Evolutionary conservation across 176 grass and related monocot species (phyloP), one percentile per base, ranked within the genome.

Genomic region (Oryza meridionalis): DNA sequence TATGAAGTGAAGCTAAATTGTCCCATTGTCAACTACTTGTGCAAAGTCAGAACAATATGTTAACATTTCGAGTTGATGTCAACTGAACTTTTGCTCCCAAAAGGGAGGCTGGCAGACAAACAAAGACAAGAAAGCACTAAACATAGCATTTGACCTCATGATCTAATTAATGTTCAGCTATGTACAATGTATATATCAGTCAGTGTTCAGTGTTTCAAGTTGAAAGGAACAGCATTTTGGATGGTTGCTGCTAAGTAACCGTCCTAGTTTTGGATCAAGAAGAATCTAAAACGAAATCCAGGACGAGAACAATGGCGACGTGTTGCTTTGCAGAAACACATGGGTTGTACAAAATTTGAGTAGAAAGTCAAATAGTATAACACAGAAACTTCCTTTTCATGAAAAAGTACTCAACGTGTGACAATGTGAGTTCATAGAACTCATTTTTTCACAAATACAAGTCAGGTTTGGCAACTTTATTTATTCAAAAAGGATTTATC

Each of bases 61-160:
- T 24, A 62, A 62, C n/a, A n/a, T 24, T 62, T 62, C n/a, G 1
- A 62, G 58, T 62, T 62, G 58, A 62, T 62, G 58, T 9, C 19
- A 62, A 62, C 58, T 62, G 58, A 62, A 62, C n/a, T 7, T 7
- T 62, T 62, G 58, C n/a, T 62, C 58, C 58, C 58, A 62, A 62
- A 62, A 62, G 58, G 21, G 58, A 62, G n/a, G 58, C 58, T 62
- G n/a, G 58, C 58, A 62, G 58, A 62, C 58, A 62, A 62, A 24
- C 58, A 62, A 58, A 58, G 16, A 24, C 21, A 62, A 62, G 58
- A 24, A 62, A 62, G 21, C 21, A 22, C 8, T 10, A 62, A 62
- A 62, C 21, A 62, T 24, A 62, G 58, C 58, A 62, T 62, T 62
- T 61, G 21, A 62, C n/a, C 58, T 62, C n/a, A 62, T 62, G 58